Percentiles rank a stretch among this genome's conserved stretches.
These are phyloP conservation scores for Chlorella sp. DNA, from an alignment of 139 green algal species.

Conservation along the genomic window DNA sequence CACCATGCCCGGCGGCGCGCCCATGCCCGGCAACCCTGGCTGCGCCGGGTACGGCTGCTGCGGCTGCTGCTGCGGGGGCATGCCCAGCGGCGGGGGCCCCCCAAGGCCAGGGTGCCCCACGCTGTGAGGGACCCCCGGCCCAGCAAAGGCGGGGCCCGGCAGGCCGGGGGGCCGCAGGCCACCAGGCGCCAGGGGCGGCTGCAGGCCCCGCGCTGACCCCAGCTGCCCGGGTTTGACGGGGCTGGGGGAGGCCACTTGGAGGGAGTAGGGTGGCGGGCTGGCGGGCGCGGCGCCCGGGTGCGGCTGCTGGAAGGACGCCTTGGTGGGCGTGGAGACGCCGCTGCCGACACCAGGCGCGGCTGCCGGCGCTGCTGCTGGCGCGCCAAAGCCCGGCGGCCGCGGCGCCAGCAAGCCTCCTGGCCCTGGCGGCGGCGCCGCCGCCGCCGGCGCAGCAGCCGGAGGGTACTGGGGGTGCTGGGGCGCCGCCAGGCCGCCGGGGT, in stretches of 20 bases:
- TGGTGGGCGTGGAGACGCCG: slow-evolving; percentile 12
- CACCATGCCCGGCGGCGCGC: not conserved
- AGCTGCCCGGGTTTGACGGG: slow-evolving; percentile 1
- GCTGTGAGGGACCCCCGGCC: not conserved
- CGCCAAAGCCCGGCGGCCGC: slow-evolving; percentile 8
- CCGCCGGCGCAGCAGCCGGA: not conserved
- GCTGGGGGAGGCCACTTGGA: slow-evolving; percentile 19
- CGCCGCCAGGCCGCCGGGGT: too few species aligned
- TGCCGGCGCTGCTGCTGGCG: not conserved
- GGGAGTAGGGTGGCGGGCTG: slow-evolving; percentile 14
- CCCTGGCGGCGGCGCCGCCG: not conserved
- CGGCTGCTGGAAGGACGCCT: slow-evolving; percentile 10
- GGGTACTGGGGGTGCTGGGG: not conserved
- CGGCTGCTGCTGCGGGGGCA: too few species aligned
- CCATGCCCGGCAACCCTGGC: not conserved
- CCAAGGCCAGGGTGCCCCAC: not conserved
- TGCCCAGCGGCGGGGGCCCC: too few species aligned
- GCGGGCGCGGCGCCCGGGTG: slow-evolving; percentile 2
- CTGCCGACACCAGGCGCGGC: not conserved
- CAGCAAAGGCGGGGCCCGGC: too few species aligned
- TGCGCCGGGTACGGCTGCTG: slow-evolving; percentile 1
- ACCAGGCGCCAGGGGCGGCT: too few species aligned
- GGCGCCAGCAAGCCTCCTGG: not conserved
- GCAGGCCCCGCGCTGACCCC: not conserved
- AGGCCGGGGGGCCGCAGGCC: not conserved